Percentiles rank a stretch among this genome's conserved stretches.
Conservation (phyloP, 768 basidiomycete species). For the Chalciporus pseudorubinellus region DNA sequence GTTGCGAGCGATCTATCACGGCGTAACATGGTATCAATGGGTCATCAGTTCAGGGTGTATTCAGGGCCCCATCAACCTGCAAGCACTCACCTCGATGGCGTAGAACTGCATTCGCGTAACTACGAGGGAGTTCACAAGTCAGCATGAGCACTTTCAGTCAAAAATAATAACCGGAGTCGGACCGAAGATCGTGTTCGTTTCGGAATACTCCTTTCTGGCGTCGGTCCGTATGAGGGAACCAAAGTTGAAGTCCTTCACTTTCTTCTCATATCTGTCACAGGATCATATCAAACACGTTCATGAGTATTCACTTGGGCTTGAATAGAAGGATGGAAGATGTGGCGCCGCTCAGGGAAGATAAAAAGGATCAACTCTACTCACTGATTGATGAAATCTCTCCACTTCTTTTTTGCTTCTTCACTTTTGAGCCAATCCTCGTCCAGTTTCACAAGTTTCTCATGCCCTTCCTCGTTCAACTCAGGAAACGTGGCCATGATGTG, state of each 20-base stretch:
- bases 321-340: background rate
- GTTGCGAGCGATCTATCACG: slow-evolving; percentile 81
- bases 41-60: background rate
- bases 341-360: background rate
- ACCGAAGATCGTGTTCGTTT: slow-evolving; percentile 96
- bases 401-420: slow-evolving; percentile 78
- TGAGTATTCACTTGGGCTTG: slow-evolving; percentile 9
- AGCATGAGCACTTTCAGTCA: slow-evolving; percentile 5
- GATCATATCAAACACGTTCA: background rate
- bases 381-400: slow-evolving; percentile 85
- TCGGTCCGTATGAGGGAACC: slow-evolving; percentile 90
- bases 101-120: slow-evolving; percentile 65
- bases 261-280: slow-evolving; percentile 73
- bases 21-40: background rate
- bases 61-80: slow-evolving; percentile 4
- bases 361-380: slow-evolving; percentile 35
- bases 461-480: slow-evolving; percentile 55
- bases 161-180: slow-evolving; percentile 18
- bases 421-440: slow-evolving; percentile 96
- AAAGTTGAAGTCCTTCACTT: slow-evolving; percentile 93
- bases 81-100: slow-evolving; percentile 70
- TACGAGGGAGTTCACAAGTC: slow-evolving; percentile 8
- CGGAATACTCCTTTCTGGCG: slow-evolving; percentile 75
- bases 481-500: slow-evolving; percentile 79
- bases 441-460: slow-evolving; percentile 52